phyloP scores from a whole-genome alignment of 2,329 filamentous ascomycete genomes.

The Fusarium albosuccineum region DNA sequence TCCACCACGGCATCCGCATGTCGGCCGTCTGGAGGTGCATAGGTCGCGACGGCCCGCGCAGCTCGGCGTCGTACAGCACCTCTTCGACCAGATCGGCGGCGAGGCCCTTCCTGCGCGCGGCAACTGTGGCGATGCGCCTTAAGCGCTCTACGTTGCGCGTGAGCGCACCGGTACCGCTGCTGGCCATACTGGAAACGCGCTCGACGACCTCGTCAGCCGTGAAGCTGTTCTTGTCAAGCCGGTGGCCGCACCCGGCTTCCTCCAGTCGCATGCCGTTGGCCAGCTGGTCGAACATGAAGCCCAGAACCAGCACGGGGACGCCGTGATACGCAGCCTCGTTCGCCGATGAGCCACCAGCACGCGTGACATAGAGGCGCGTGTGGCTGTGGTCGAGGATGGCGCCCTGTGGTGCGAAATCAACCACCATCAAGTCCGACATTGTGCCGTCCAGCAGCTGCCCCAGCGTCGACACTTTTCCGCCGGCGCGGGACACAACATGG shows the following conservation, averaged over 20 bases:
- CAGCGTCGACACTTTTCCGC: background rate
- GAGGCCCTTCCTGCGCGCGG: slow-evolving; percentile 51
- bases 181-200: no score
- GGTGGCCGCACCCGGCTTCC: slow-evolving; percentile 50
- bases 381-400: slow-evolving; percentile 52
- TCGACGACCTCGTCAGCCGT: slow-evolving; percentile 34
- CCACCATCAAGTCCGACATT: slow-evolving; percentile 46
- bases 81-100: slow-evolving; percentile 57
- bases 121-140: slow-evolving; percentile 52
- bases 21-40: slow-evolving; percentile 61
- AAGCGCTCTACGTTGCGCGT: slow-evolving; percentile 51
- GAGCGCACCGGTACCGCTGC: slow-evolving; percentile 41
- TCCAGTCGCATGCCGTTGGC: slow-evolving; percentile 52
- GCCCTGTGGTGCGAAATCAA: slow-evolving; percentile 55
- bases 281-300: slow-evolving; percentile 57
- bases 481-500: background rate
- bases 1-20: slow-evolving; percentile 54
- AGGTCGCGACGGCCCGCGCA: slow-evolving; percentile 41
- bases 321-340: slow-evolving; percentile 57
- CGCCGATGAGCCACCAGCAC: slow-evolving; percentile 55
- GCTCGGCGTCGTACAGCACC: slow-evolving; percentile 52
- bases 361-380: slow-evolving; percentile 54
- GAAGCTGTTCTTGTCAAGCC: slow-evolving; percentile 51
- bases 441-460: slow-evolving; percentile 43
- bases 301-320: slow-evolving; percentile 51